phyloP scores from a whole-genome alignment of 495 filamentous ascomycete species.

The Filosporella fistucella region DNA sequence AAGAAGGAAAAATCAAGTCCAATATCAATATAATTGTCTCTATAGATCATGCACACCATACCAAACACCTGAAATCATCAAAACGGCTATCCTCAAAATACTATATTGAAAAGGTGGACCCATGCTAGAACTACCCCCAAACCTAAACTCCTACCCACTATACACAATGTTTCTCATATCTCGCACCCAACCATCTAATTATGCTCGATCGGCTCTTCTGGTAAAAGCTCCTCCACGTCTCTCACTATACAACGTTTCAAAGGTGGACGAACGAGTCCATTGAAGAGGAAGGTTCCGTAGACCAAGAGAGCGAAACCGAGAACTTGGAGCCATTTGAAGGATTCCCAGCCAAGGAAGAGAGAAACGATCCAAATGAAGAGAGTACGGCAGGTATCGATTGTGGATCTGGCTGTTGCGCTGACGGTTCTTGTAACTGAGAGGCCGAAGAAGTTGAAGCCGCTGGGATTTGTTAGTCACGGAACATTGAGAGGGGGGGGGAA shows the following conservation, averaged over 20 bases:
- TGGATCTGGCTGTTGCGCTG: constrained; percentile 85
- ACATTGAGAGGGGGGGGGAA: not conserved
- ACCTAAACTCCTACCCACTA: too few species aligned
- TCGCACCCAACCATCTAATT: too few species aligned
- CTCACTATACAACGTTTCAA: constrained; percentile 51
- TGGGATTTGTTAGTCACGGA: constrained; percentile 26
- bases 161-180: too few species aligned
- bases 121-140: too few species aligned
- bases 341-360: constrained; percentile 90
- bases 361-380: constrained; percentile 98
- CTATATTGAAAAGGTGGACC: too few species aligned
- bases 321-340: constrained; percentile 97
- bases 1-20: too few species aligned
- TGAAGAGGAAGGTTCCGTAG: constrained; percentile 96
- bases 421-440: constrained; percentile 85
- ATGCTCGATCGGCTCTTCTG: constrained; percentile 84
- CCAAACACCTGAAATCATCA: too few species aligned
- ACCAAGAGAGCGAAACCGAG: constrained; percentile 83
- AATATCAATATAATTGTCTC: too few species aligned
- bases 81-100: too few species aligned
- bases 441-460: constrained; percentile 98
- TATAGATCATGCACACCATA: too few species aligned
- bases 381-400: constrained; percentile 95
- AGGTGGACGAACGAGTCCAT: constrained; percentile 83
- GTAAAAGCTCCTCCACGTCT: constrained; percentile 59